Conservation (phyloP, 2,329 filamentous ascomycete genomes). For the Aureobasidium pullulans region DNA sequence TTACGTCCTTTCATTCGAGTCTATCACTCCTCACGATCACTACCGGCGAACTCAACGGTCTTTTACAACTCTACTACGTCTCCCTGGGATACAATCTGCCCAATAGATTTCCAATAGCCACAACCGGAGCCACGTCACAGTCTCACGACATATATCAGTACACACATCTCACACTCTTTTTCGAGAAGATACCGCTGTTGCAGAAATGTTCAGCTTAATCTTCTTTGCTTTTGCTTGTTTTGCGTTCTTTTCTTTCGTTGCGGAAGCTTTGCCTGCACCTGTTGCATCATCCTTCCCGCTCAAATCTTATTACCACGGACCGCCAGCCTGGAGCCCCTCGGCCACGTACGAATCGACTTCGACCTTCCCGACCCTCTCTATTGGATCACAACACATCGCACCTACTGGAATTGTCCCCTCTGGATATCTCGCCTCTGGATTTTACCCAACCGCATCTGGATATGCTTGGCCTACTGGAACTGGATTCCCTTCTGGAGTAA, state of each 20-base stretch:
- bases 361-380: constrained; percentile 6
- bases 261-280: constrained; percentile 13
- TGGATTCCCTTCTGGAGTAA: constrained; percentile 14
- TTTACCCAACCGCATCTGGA: constrained; percentile 14
- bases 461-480: constrained; percentile 15
- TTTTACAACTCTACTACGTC: constrained; percentile 31
- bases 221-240: constrained; percentile 13
- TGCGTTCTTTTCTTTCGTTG: constrained; percentile 8
- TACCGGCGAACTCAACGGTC: constrained; percentile 43
- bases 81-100: constrained; percentile 11
- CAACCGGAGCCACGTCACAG: constrained; percentile 8
- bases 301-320: constrained; percentile 8
- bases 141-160: constrained; percentile 9
- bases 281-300: constrained; percentile 3
- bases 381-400: constrained; percentile 6
- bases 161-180: neutral
- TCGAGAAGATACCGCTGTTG: constrained; percentile 6
- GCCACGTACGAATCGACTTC: constrained; percentile 12
- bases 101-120: constrained; percentile 11
- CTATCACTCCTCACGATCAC: constrained; percentile 9
- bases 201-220: constrained; percentile 14
- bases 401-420: constrained; percentile 8
- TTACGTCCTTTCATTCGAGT: constrained; percentile 12
- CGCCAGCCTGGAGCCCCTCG: constrained; percentile 10
- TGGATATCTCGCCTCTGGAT: constrained; percentile 11